Percentiles rank a stretch among this genome's conserved stretches.
Evolutionary conservation across 2,329 filamentous ascomycete species (phyloP).

Genomic region (Diplodia mutila): DNA sequence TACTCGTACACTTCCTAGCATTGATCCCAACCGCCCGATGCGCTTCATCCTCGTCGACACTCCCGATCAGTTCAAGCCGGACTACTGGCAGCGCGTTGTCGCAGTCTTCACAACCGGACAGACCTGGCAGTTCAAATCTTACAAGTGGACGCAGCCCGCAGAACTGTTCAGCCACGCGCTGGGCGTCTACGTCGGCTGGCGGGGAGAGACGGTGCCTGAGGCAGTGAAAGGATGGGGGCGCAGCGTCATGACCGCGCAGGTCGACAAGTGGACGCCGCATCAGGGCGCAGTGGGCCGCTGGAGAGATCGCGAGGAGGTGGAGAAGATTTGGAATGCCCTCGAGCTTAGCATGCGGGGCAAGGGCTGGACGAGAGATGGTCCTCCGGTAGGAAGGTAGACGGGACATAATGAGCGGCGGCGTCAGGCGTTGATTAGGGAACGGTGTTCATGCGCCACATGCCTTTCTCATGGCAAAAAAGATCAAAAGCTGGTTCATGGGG

Average conservation of each 20-base stretch:
- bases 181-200: conserved; percentile 90
- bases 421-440: conserved; percentile 16
- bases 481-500: not conserved
- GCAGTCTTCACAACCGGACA: conserved; percentile 98
- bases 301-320: conserved; percentile 90
- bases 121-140: conserved; percentile 97
- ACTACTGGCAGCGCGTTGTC: conserved; percentile 95
- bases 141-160: conserved; percentile 89
- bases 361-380: conserved; percentile 77
- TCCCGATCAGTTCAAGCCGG: conserved; percentile 92
- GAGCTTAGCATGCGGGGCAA: conserved; percentile 84
- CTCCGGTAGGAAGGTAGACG: conserved; percentile 2
- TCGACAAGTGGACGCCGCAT: conserved; percentile 78
- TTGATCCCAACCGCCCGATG: conserved; percentile 72
- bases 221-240: conserved; percentile 84
- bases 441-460: conserved; percentile 14
- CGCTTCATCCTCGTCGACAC: conserved; percentile 96
- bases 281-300: conserved; percentile 61
- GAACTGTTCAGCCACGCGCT: conserved; percentile 89
- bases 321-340: conserved; percentile 87
- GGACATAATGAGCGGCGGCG: conserved; percentile 1
- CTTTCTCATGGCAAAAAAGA: not conserved
- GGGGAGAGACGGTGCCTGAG: conserved; percentile 77
- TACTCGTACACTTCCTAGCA: conserved; percentile 70
- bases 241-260: conserved; percentile 73